Percentiles rank a stretch among this genome's conserved stretches.
Evolutionary conservation across 257 asterid species (phyloP).

Genomic region (Oldenlandia corymbosa): DNA sequence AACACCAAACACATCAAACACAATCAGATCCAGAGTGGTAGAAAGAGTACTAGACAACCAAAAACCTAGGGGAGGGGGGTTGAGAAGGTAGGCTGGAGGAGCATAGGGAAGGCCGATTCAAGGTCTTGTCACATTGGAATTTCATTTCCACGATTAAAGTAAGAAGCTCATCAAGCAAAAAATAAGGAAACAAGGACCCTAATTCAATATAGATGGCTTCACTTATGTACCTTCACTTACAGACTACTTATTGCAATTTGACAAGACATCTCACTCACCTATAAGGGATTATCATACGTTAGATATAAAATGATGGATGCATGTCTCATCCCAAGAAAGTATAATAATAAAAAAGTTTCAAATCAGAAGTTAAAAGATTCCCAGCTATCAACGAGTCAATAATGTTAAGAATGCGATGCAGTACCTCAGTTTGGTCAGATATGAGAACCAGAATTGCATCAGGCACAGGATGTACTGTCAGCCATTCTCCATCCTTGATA

Average conservation of each 20-base stretch:
- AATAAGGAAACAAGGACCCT: no score
- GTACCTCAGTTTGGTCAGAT: conserved; percentile 96
- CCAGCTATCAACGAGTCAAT: background rate
- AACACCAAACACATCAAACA: background rate
- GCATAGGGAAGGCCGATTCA: no score
- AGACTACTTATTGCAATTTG: background rate
- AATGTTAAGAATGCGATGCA: background rate
- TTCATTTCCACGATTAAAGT: no score
- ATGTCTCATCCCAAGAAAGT: background rate
- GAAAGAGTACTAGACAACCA: background rate
- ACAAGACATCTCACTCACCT: background rate
- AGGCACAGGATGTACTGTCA: conserved; percentile 42
- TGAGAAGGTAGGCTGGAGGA: no score
- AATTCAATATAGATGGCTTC: no score
- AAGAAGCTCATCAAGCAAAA: no score
- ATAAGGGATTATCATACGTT: background rate
- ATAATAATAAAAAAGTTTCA: no score
- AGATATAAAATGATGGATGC: background rate
- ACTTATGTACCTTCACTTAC: background rate
- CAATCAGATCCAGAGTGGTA: background rate
- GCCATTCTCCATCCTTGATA: conserved; percentile 77
- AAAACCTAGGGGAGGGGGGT: no score
- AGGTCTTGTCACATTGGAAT: no score
- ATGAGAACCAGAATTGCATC: conserved; percentile 74
- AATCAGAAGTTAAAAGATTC: background rate